Percentiles rank a stretch among this genome's conserved stretches.
Evolutionary conservation across 495 filamentous ascomycete genomes (phyloP).

Genomic region (Neurospora tetraspora): DNA sequence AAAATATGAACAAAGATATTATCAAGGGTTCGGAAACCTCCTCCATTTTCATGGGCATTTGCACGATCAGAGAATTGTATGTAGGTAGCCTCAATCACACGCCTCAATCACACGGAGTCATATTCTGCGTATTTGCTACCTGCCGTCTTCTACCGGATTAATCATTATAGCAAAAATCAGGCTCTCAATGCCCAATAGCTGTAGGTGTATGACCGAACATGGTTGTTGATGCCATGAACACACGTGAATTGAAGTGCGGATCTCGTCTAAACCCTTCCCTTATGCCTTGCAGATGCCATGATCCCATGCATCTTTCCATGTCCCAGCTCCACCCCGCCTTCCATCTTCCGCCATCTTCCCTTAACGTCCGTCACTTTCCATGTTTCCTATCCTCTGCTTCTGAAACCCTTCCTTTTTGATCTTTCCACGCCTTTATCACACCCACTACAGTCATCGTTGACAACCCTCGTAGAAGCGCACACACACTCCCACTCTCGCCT

Average conservation of each 20-base stretch:
- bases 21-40: neutral
- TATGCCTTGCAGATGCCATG: neutral
- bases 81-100: neutral
- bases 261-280: neutral
- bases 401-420: too few relatives aligned
- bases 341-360: neutral
- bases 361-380: neutral
- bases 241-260: neutral
- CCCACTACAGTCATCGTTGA: too few relatives aligned
- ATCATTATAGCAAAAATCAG: too few relatives aligned
- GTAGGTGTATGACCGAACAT: too few relatives aligned
- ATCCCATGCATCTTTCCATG: neutral
- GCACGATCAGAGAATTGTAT: neutral
- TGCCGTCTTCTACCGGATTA: too few relatives aligned
- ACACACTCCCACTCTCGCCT: neutral
- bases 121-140: neutral
- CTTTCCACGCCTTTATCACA: accelerated
- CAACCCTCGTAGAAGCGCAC: accelerated
- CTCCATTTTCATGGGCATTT: neutral
- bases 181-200: neutral
- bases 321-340: neutral
- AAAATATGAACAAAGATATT: neutral
- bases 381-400: too few relatives aligned
- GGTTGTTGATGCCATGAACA: too few relatives aligned
- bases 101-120: neutral